Base-by-base conservation (phyloP, 2,329 filamentous ascomycete genomes). In the Talaromyces sp. region DNA sequence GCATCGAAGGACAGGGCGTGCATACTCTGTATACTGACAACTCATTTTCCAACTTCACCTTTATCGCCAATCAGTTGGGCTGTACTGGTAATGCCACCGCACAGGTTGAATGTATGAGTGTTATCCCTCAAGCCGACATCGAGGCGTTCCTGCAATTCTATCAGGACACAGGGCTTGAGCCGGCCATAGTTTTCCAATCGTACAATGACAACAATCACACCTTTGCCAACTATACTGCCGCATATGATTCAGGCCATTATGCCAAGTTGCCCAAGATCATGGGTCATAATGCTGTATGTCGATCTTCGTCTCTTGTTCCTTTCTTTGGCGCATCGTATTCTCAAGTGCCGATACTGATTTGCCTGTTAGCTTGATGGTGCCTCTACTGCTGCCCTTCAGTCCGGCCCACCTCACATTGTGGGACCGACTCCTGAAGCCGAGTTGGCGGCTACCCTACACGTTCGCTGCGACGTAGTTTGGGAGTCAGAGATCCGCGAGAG, bases 401-500 rank as follows among this genome's bases (percentile, higher is more conserved):
- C n/a, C n/a, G n/a, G n/a, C n/a, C n/a, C n/a, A n/a, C n/a, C n/a
- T n/a, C n/a, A n/a, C n/a, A n/a, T n/a, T n/a, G n/a, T n/a, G n/a
- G n/a, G n/a, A n/a, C n/a, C n/a, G n/a, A n/a, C n/a, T n/a, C n/a
- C n/a, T n/a, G n/a, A n/a, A n/a, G n/a, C n/a, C n/a, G n/a, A n/a
- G n/a, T n/a, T n/a, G n/a, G n/a, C n/a, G n/a, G n/a, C n/a, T n/a
- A n/a, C n/a, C n/a, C n/a, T n/a, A n/a, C n/a, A n/a, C n/a, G n/a
- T n/a, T n/a, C n/a, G n/a, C n/a, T n/a, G n/a, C n/a, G n/a, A n/a
- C n/a, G n/a, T n/a, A n/a, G n/a, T n/a, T n/a, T n/a, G n/a, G n/a
- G n/a, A n/a, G n/a, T n/a, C n/a, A n/a, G n/a, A 48, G 29, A 62
- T 61, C 43, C 69, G 56, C 47, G 69, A 63, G 60, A 57, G 45